phyloP scores from a whole-genome alignment of 1,284 basidiomycete species.

The Apiotrichum gamsii region DNA sequence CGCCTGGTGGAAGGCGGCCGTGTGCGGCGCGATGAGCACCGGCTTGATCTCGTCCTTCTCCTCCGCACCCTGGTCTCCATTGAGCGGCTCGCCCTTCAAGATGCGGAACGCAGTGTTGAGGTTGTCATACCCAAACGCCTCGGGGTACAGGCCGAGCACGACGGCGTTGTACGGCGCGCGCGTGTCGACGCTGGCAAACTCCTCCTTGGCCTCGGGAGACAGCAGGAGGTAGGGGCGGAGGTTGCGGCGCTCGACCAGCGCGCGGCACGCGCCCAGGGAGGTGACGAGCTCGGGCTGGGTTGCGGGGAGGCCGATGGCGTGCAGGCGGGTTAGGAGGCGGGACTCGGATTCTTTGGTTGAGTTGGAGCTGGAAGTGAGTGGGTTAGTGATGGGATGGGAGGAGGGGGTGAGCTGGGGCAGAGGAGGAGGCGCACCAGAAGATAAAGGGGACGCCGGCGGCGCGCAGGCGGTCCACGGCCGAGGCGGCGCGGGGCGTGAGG shows the following conservation, averaged over 20 bases:
- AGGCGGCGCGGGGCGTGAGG: conserved; percentile 53
- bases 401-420: too few relatives aligned
- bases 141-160: conserved; percentile 60
- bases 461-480: conserved; percentile 53
- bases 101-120: conserved; percentile 65
- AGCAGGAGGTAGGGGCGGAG: conserved; percentile 58
- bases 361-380: conserved; percentile 40
- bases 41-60: conserved; percentile 44
- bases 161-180: conserved; percentile 54
- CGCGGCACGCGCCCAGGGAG: conserved; percentile 57
- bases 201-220: conserved; percentile 55
- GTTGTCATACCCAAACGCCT: conserved; percentile 52
- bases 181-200: conserved; percentile 44
- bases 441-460: conserved; percentile 54
- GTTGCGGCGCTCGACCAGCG: conserved; percentile 48
- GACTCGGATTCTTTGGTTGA: conserved; percentile 53
- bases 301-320: conserved; percentile 54
- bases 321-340: conserved; percentile 50
- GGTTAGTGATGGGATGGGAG: neutral
- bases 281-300: conserved; percentile 55
- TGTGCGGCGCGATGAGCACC: conserved; percentile 47
- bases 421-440: conserved; percentile 63
- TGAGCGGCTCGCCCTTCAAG: conserved; percentile 45
- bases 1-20: conserved; percentile 56
- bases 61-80: neutral